Base-by-base conservation (phyloP, 164 flowering plant genomes). In the Macadamia tetraphylla region DNA sequence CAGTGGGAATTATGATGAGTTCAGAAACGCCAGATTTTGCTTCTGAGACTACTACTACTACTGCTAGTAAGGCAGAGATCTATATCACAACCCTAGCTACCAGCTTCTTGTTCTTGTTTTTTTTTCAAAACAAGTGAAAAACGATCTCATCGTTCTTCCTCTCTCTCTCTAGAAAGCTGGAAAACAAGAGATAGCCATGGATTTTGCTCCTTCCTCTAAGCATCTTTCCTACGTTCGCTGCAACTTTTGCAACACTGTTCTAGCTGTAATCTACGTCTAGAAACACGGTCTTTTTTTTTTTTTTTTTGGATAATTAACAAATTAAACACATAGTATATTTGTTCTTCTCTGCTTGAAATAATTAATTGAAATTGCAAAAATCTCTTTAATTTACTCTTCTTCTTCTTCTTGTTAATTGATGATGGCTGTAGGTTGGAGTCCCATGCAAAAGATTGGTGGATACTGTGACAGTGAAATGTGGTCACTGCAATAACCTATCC, bases 391-490 rank as follows among this genome's bases (percentile, higher is more conserved):
- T 23, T 23, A 23, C 23, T 23, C 6, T 48, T 15, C 7, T 71
- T 13, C 60, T 49, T 59, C 30, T 12, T 32, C 60, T 6, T 44
- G 7, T 40, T 53, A 53, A 13, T 4, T 53, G 18, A 29, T 46
- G 60, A 30, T 23, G 40, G 11, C 32, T 71, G 66, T 67, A 91
- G 98, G 98, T 94, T 57, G 96, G 87, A 67, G 81, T 94, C 52
- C 98, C 98, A 78, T 82, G 82, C 88, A 90, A 80, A 75, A 73
- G 89, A 73, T 49, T 84, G 76, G 51, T 87, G 77, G 96, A 91
- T 13, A 87, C 92, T 2, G 93, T 91, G 81, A 94, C 96, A n/a
- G 98, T 94, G 74, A 92, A 90, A 75, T 94, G 98, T 68, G 98
- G 97, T 1, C 97, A 92, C 51, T 92, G 97, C 74, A 81, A 88